These are phyloP conservation scores for Dipodascus albidus DNA, from an alignment of 805 yeast genomes.

Conservation along the genomic window DNA sequence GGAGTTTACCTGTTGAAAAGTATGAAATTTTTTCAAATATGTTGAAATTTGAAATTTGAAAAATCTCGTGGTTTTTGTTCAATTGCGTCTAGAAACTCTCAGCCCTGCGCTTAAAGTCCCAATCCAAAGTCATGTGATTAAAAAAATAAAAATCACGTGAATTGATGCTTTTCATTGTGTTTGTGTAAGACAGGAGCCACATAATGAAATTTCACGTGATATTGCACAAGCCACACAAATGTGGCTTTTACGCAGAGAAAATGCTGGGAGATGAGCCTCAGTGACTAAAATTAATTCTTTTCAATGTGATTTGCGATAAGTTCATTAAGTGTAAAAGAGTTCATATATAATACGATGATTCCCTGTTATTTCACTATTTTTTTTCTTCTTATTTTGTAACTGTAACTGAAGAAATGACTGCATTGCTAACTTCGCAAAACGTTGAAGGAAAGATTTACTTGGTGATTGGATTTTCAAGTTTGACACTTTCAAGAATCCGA, in stretches of 20 bases:
- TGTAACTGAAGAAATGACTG: constrained; percentile 1
- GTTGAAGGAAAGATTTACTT: constrained; percentile 39
- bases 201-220: constrained; percentile 5
- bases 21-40: no score
- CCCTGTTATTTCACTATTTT: not conserved
- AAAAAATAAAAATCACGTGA: not conserved
- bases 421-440: constrained; percentile 11
- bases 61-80: not conserved
- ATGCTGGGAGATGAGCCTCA: not conserved
- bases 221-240: constrained; percentile 5
- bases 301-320: not conserved
- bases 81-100: no score
- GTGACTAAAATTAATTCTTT: not conserved
- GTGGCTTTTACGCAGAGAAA: not conserved
- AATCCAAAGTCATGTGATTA: not conserved
- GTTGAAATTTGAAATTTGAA: not conserved
- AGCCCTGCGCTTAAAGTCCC: not conserved
- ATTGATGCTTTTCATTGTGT: not conserved
- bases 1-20: no score
- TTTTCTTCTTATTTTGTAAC: not conserved
- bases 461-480: constrained; percentile 40
- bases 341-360: not conserved
- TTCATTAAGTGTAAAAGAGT: not conserved
- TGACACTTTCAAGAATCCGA: constrained; percentile 37
- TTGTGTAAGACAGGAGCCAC: not conserved